Percentiles rank a stretch among this genome's conserved stretches.
These are phyloP conservation scores for Tetraselmis striata DNA, from an alignment of 139 green algal genomes.

Conservation along the genomic window DNA sequence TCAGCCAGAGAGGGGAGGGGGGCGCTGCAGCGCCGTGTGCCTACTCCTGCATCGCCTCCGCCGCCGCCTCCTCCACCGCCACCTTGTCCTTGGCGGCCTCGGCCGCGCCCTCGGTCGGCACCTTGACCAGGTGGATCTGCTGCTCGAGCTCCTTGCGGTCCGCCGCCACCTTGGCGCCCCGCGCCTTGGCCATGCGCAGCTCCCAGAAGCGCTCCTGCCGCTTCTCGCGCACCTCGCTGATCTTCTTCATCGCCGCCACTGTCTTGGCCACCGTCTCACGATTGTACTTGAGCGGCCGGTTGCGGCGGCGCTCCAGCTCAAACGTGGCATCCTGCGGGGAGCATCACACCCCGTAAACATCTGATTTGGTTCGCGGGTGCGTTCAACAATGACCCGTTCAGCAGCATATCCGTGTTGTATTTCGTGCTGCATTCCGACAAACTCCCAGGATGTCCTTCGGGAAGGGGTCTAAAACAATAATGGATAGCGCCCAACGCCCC, in stretches of 20 bases:
- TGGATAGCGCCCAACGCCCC: too few species aligned
- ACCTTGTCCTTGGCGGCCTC: constrained; percentile 7
- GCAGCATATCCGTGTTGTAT: too few species aligned
- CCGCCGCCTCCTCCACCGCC: neutral
- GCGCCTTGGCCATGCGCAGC: constrained; percentile 67
- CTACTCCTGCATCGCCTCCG: constrained; percentile 5
- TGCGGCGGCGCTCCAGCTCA: constrained; percentile 90
- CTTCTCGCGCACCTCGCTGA: constrained; percentile 58
- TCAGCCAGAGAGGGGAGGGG: too few species aligned
- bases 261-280: constrained; percentile 84
- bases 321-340: constrained; percentile 88
- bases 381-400: too few species aligned
- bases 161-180: constrained; percentile 40
- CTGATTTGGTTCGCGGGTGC: neutral
- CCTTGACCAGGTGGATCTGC: constrained; percentile 60
- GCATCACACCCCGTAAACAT: constrained; percentile 5
- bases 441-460: too few species aligned
- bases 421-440: too few species aligned
- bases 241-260: constrained; percentile 85
- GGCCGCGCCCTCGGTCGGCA: constrained; percentile 9
- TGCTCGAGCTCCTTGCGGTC: constrained; percentile 78
- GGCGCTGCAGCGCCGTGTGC: too few species aligned
- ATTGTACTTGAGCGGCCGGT: constrained; percentile 94
- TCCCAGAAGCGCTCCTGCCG: constrained; percentile 87
- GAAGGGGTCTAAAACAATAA: too few species aligned